Evolutionary conservation across 305 asterid genomes (phyloP), one percentile per base, ranked within the genome.

Genomic region (Solanum chacoense): DNA sequence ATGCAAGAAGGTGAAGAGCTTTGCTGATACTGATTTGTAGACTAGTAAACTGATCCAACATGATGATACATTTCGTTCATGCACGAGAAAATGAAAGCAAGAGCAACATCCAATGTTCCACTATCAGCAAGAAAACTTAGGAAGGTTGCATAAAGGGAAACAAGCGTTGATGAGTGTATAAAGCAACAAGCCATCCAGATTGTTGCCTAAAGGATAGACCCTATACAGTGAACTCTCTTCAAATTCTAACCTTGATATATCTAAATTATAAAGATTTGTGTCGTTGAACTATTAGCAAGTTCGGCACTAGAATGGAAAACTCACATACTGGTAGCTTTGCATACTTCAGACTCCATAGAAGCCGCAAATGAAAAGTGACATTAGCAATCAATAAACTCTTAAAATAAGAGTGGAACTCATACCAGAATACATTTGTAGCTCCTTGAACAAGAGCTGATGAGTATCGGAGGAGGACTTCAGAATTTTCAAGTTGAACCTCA

Each of bases 341-440:
- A 20, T 35, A 32, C 32, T 83, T 83, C 42, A 20, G 20, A 83
- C n/a, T 83, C 37, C 28, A 45, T 29, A 83, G 42, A 83, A 28
- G 71, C 28, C 38, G 14, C 10, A 18, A 81, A 42, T 29, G 18
- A 45, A 18, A 80, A 81, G 86, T 42, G 37, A 14, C 85, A 79
- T 81, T 28, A 20, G 28, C 86, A 29, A 81, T 28, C 38, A 29
- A 81, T 29, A 8, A 81, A 42, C 45, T 81, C 26, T 18, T 42
- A 81, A 42, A 29, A 45, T 45, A 45, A 81, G 35, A 81, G 38
- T 13, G 42, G 63, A 89, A 88, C 75, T 90, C 96, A 90, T 95
- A 97, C 99, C 99, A 97, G 94, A 97, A 97, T 87, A 97, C 98
- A 93, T 92, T 95, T 90, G 95, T 93, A 91, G 99, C 98, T 90